Conservation (phyloP, 768 basidiomycete species). For the Kwoniella pini region DNA sequence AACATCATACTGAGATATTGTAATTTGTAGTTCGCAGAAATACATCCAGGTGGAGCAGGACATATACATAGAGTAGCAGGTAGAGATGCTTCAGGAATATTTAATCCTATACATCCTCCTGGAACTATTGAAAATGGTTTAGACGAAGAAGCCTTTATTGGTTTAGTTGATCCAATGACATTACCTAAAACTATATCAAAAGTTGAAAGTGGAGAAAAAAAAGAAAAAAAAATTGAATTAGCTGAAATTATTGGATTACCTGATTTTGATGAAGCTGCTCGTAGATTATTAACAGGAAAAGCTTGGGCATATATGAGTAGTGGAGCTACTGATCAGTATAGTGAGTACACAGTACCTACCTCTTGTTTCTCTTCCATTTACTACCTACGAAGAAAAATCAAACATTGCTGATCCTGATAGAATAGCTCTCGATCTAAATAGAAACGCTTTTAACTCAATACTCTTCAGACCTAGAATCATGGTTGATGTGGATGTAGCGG, state of each 20-base stretch:
- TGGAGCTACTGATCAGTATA: conserved; percentile 53
- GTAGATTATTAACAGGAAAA: conserved; percentile 44
- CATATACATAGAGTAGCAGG: conserved; percentile 49
- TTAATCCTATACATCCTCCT: conserved; percentile 52
- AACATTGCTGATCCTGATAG: not conserved
- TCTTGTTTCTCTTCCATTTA: not conserved
- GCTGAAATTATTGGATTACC: conserved; percentile 51
- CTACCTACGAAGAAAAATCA: not conserved
- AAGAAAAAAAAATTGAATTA: conserved; percentile 45
- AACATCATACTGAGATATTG: not conserved
- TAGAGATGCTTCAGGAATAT: conserved; percentile 47
- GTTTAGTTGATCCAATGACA: conserved; percentile 47
- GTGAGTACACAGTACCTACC: conserved; percentile 28
- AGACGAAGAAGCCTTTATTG: conserved; percentile 30
- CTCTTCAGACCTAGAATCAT: conserved; percentile 55
- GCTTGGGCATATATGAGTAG: conserved; percentile 54
- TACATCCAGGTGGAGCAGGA: conserved; percentile 50
- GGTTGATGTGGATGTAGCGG: conserved; percentile 49
- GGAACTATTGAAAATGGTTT: conserved; percentile 53
- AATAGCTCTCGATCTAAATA: conserved; percentile 42
- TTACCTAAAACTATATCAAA: conserved; percentile 33
- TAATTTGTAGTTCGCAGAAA: conserved; percentile 44
- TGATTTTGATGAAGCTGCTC: conserved; percentile 53
- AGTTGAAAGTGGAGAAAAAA: conserved; percentile 19
- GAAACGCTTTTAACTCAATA: conserved; percentile 47